phyloP scores from a whole-genome alignment of 495 filamentous ascomycete genomes.

The Neurospora pannonica region DNA sequence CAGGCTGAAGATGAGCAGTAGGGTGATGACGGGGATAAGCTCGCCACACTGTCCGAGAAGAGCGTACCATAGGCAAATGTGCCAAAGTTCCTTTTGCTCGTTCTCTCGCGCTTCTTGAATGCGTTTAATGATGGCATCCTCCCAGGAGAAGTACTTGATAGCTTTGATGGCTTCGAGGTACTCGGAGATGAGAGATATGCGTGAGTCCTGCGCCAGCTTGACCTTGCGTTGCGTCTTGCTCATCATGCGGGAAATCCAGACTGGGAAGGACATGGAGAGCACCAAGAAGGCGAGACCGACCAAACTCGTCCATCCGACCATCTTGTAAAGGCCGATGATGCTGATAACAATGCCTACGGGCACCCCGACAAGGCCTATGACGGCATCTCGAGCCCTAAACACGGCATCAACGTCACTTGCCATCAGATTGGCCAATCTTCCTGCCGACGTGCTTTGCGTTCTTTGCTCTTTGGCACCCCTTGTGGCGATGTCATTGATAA shows the following conservation, averaged over 20 bases:
- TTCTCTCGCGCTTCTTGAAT: slow-evolving; percentile 31
- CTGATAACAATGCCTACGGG: slow-evolving; percentile 27
- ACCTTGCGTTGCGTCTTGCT: slow-evolving; percentile 31
- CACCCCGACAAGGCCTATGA: slow-evolving; percentile 26
- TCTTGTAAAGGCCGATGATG: slow-evolving; percentile 32
- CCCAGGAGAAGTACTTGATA: slow-evolving; percentile 46
- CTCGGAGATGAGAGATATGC: slow-evolving; percentile 40
- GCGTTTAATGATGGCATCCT: slow-evolving; percentile 32
- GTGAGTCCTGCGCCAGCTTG: slow-evolving; percentile 39
- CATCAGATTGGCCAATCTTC: slow-evolving; percentile 42
- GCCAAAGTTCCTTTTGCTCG: slow-evolving; percentile 41
- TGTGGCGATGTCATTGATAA: slow-evolving; percentile 24
- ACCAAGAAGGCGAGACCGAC: slow-evolving; percentile 33
- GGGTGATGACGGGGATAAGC: slow-evolving; percentile 30
- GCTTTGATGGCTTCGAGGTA: slow-evolving; percentile 39
- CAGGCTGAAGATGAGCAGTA: slow-evolving; percentile 36
- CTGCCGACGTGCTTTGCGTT: slow-evolving; percentile 30
- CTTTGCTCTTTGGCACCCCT: slow-evolving; percentile 17
- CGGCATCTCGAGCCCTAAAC: slow-evolving; percentile 31
- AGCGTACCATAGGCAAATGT: slow-evolving; percentile 30
- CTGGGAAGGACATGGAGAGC: slow-evolving; percentile 28
- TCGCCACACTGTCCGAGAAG: slow-evolving; percentile 24
- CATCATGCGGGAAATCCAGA: slow-evolving; percentile 31
- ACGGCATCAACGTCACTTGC: slow-evolving; percentile 40
- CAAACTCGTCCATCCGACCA: slow-evolving; percentile 38